Evolutionary conservation across 2,329 filamentous ascomycete species (phyloP), one percentile per base, ranked within the genome.

Genomic region (Cadophora luteo-olivacea): DNA sequence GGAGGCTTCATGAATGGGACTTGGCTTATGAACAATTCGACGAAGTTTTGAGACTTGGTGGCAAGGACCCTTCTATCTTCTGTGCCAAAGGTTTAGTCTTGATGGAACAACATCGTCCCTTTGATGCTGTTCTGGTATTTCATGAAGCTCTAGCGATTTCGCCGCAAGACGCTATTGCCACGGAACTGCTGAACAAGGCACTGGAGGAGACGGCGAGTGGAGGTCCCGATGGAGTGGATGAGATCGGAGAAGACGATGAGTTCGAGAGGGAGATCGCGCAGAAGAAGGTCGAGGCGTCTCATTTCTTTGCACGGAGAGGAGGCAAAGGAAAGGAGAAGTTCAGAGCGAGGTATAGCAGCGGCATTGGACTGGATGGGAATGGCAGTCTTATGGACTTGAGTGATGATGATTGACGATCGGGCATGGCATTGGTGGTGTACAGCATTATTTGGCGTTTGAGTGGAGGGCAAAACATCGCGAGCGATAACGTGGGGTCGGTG

Each of bases 61-160:
- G 91, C 54, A 94, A 94, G 72, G 92, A 96, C 71, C 86, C 92
- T 0, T 86, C 88, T 36, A 87, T 96, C 2, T 96, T 97, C 77
- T 88, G 89, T 61, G 91, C 93, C 12, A 95, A 97, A 75, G 95
- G 93, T 0, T 83, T 98, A 19, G 91, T 97, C 14, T 84, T 95
- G 65, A 86, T 98, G 73, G 93, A 97, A 75, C 84, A 93, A 73
- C 89, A 88, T 19, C 85, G 88, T 62, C 87, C 89, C 0, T 91
- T 91, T 74, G 91, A 97, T 57, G 95, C 95, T 0, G 90, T 96
- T 4, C 85, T 90, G 11, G 89, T 93, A 2, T 83, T 98, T 32
- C 96, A 98, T 74, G 92, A 97, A 79, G 92, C 92, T 0, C 84
- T 96, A 19, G 91, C 92, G 0, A 89, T 95, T 25, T 86, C 87